Base-by-base conservation (phyloP, 1,284 basidiomycete genomes). In the Ustilago trichophora region DNA sequence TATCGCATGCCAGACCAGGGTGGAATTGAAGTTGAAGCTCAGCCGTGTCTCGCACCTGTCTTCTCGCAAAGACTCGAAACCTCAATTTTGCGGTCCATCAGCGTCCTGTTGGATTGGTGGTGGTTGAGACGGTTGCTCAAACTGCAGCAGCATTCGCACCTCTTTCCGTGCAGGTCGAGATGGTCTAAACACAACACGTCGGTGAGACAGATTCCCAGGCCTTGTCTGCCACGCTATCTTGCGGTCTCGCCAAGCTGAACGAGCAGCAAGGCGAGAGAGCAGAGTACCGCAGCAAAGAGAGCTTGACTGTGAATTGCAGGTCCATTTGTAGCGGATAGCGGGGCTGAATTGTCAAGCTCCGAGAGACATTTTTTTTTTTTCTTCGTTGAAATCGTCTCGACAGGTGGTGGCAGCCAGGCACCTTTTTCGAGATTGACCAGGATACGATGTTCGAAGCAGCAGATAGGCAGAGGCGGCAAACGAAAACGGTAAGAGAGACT, bases 331-430 rank as follows among this genome's bases (percentile, higher is more conserved):
- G 50, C 46, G 46, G 46, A 29, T 48, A 38, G 51, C 51, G 42
- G 51, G 51, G 51, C 51, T 53, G 43, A 53, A 53, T 21, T 40
- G 22, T 35, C 25, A 22, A 43, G 24, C 29, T 43, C 49, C 40
- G 49, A 33, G 15, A 51, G 40, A 43, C 40, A 43, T 51, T 51
- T 51, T 34, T 34, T 42, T 15, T 22, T 27, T 11, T 46, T 36
- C 26, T 35, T 15, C 25, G 22, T 35, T 11, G 43, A 21, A 15
- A 45, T 21, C 43, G n/a, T 13, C 42, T 29, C 27, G 27, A 29
- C 27, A 29, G 27, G 27, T 8, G 10, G 31, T 24, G 40, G 49
- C 44, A n/a, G n/a, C 27, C 27, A 29, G 27, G 27, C 27, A 29
- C 27, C 27, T 7, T 8, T 29, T 29, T 29, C 27, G n/a, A n/a